Evolutionary conservation across 306 rosid genomes (phyloP).

Genomic region (Citrullus amarus): DNA sequence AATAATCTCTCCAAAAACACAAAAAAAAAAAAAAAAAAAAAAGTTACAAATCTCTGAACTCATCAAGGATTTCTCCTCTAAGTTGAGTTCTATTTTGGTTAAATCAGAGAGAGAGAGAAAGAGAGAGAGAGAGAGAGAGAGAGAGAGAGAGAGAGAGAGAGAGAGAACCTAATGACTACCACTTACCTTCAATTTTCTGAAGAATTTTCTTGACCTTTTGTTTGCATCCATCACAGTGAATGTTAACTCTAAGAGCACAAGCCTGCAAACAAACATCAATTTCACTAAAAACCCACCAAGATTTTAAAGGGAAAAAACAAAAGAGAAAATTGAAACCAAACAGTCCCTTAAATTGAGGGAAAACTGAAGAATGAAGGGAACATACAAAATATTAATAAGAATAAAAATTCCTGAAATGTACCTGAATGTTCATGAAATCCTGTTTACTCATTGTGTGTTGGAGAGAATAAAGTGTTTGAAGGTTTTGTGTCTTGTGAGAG

Average conservation of each 20-base stretch:
- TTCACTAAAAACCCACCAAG: not conserved
- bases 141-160: not conserved
- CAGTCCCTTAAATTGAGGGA: not conserved
- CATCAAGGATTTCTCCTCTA: not conserved
- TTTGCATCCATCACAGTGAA: constrained; percentile 83
- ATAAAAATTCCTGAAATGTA: not conserved
- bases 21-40: not conserved
- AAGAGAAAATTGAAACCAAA: no score
- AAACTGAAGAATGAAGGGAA: not conserved
- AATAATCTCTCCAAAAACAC: not conserved
- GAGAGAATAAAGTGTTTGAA: not conserved
- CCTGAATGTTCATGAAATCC: constrained; percentile 70
- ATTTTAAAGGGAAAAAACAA: not conserved
- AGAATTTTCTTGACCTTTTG: constrained; percentile 66
- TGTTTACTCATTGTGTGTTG: constrained; percentile 56
- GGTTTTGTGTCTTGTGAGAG: constrained; percentile 1
- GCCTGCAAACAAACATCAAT: constrained; percentile 28
- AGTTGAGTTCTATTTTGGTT: not conserved
- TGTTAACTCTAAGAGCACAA: constrained; percentile 62
- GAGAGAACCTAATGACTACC: not conserved
- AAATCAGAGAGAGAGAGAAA: not conserved
- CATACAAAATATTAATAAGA: no score
- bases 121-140: not conserved
- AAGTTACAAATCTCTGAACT: not conserved
- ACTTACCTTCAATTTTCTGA: constrained; percentile 78